Evolutionary conservation across 192 early-diverging fungal genomes (phyloP), one percentile per base, ranked within the genome.

Genomic region (Powellomyces hirtus): DNA sequence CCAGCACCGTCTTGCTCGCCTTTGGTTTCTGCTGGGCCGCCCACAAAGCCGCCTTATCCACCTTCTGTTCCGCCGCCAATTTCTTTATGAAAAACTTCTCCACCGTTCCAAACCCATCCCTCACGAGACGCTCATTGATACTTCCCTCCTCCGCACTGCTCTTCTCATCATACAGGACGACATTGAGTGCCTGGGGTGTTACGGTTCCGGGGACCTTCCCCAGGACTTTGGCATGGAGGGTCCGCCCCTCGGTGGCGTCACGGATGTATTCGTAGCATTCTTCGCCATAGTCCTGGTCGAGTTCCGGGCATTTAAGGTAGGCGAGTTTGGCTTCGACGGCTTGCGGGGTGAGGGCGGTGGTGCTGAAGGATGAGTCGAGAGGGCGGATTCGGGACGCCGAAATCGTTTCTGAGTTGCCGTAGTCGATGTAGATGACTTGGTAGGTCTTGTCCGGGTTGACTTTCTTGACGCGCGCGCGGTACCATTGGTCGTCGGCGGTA

Each of bases 331-430:
- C 92, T 69, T 94, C 92, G 34, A 86, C 81, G 26, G 94, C 89
- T 64, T 93, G 91, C 18, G 90, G 77, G 13, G 88, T 84, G 11
- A 69, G 38, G 14, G 63, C 49, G 24, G 36, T 64, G 58, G 44
- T 63, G 60, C 30, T 30, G 78, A 96, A 96, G 52, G 85, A 77
- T 14, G 82, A 44, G n/a, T 91, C 83, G 36, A 99, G 78, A 1
- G 92, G 84, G 22, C 91, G 88, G 30, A 95, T 57, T 7, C 89
- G 86, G 34, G 86, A 82, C 29, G 81, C 60, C 1, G 89, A 78
- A 30, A 99, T 59, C 2, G 82, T 78, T 70, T 99, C 95, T 2
- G 88, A 84, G 79, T 99, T 99, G 50, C 97, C 97, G 80, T 93
- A 97, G 80, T 99, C 97, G 46, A 97, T 76, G 74, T 96, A 99